A percentile compares a stretch with the other conserved stretches of the same genome.
Conservation (phyloP, 768 basidiomycete species). For the Nevesoporus exiguus region DNA sequence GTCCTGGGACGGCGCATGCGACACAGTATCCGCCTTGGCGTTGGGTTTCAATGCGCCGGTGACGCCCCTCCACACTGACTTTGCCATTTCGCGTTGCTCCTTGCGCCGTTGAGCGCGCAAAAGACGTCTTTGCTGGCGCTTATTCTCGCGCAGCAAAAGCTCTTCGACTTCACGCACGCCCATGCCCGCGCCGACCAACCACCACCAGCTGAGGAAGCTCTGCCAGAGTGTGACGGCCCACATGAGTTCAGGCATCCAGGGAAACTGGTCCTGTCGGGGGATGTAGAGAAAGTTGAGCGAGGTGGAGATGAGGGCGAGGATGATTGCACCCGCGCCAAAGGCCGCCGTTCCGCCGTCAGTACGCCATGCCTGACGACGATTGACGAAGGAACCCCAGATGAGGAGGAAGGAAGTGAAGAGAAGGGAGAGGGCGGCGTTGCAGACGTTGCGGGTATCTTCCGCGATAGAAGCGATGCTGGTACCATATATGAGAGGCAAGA, state of each 20-base stretch:
- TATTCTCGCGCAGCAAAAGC: constrained; percentile 50
- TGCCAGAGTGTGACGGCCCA: constrained; percentile 97
- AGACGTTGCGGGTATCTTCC: constrained; percentile 82
- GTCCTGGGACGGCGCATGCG: constrained; percentile 11
- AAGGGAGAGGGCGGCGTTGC: constrained; percentile 94
- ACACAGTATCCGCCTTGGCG: neutral
- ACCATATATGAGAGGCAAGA: constrained; percentile 57
- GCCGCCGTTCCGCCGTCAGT: constrained; percentile 95
- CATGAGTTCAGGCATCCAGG: constrained; percentile 89
- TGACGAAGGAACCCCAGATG: constrained; percentile 91
- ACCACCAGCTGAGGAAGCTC: constrained; percentile 96
- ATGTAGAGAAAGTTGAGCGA: constrained; percentile 88
- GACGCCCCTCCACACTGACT: constrained; percentile 57
- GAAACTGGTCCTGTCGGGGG: constrained; percentile 73
- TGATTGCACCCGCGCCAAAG: constrained; percentile 82
- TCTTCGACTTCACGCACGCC: constrained; percentile 72
- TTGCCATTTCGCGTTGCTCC: constrained; percentile 51
- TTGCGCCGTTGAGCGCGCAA: constrained; percentile 46
- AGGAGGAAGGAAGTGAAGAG: constrained; percentile 87
- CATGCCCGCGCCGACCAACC: constrained; percentile 97
- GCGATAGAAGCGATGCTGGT: constrained; percentile 49
- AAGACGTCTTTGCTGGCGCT: constrained; percentile 47
- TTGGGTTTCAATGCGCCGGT: constrained; percentile 43
- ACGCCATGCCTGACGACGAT: constrained; percentile 90
- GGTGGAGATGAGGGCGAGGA: constrained; percentile 79